Conservation (phyloP, 306 rosid genomes). For the Fagus crenata region DNA sequence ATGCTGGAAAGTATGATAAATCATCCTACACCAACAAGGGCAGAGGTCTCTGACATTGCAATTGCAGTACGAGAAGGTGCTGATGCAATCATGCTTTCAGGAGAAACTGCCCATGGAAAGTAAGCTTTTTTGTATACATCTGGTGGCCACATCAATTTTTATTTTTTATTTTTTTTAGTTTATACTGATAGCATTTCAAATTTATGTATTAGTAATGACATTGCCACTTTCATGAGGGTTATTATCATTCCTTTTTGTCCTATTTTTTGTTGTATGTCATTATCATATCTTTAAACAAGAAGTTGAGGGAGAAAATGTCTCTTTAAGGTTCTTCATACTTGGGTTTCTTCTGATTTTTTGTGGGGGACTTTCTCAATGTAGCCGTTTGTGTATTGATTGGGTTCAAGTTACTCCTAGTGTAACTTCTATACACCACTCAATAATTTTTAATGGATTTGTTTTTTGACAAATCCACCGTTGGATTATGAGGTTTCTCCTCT, state of each 20-base stretch:
- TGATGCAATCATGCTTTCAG: slow-evolving; percentile 99
- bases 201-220: background rate
- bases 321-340: background rate
- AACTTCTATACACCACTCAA: too few relatives aligned
- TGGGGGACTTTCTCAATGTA: background rate
- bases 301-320: background rate
- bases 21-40: slow-evolving; percentile 97
- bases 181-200: background rate
- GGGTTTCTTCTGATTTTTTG: background rate
- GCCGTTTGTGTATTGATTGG: too few relatives aligned
- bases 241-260: background rate
- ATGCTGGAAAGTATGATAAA: slow-evolving; percentile 98
- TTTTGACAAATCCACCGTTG: too few relatives aligned
- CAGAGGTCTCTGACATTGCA: slow-evolving; percentile 96
- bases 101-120: slow-evolving; percentile 99
- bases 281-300: background rate
- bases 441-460: too few relatives aligned
- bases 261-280: background rate
- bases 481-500: too few relatives aligned
- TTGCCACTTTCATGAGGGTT: background rate
- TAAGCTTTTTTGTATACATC: slow-evolving; percentile 43
- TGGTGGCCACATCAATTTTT: background rate
- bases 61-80: slow-evolving; percentile 94
- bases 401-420: too few relatives aligned
- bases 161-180: background rate